Evolutionary conservation across 768 basidiomycete genomes (phyloP).

Genomic region (Tulasnella sp.): DNA sequence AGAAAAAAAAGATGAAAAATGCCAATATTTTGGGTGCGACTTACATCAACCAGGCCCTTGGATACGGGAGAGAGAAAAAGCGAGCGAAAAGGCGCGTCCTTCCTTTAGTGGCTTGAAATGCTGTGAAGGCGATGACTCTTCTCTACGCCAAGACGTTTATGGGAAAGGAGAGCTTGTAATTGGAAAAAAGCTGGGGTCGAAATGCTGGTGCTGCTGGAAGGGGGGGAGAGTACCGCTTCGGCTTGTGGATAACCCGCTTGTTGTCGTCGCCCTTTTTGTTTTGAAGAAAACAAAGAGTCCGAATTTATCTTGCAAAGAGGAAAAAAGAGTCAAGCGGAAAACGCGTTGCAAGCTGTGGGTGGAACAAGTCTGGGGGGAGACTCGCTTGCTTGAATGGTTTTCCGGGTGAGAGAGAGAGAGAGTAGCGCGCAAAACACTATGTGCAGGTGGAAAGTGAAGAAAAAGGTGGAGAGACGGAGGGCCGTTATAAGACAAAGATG

Average conservation of each 20-base stretch:
- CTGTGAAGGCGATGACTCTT: not conserved
- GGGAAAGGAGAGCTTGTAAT: not conserved
- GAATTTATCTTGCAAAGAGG: not conserved
- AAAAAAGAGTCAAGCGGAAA: not conserved
- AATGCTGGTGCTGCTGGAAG: not conserved
- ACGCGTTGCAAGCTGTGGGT: not conserved
- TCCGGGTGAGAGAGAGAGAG: not conserved
- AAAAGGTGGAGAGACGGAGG: not conserved
- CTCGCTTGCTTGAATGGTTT: not conserved
- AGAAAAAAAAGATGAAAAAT: conserved; percentile 1
- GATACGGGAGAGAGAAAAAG: not conserved
- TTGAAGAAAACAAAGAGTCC: not conserved
- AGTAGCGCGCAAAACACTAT: conserved; percentile 10
- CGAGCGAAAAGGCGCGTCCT: not conserved
- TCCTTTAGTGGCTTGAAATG: not conserved
- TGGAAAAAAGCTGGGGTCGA: not conserved
- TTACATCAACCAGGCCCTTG: not conserved
- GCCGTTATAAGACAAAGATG: not conserved
- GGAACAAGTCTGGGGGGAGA: not conserved
- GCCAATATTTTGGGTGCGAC: not conserved
- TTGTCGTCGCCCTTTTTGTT: not conserved
- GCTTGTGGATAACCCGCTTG: not conserved
- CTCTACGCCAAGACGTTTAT: not conserved
- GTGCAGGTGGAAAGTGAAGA: not conserved
- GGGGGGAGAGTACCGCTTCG: not conserved